phyloP scores from a whole-genome alignment of 306 rosid genomes.

The Acacia melanoxylon region DNA sequence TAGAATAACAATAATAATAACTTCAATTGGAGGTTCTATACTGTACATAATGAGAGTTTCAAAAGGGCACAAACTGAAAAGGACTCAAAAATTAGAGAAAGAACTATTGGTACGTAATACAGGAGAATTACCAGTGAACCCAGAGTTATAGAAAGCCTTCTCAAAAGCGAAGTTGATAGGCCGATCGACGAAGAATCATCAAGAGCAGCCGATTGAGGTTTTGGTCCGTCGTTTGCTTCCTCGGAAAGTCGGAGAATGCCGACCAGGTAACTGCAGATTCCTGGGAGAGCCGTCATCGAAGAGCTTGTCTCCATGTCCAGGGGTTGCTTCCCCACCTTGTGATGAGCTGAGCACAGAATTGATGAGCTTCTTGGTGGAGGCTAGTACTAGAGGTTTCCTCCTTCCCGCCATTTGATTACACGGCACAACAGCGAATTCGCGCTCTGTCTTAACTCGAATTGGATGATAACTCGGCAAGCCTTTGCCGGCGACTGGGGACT shows the following conservation, averaged over 20 bases:
- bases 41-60: not conserved
- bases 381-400: constrained; percentile 74
- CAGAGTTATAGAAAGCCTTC: constrained; percentile 61
- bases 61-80: not conserved
- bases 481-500: too few relatives aligned
- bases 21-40: not conserved
- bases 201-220: constrained; percentile 43
- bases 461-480: not conserved
- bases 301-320: constrained; percentile 20
- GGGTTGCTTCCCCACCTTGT: not conserved
- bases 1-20: too few relatives aligned
- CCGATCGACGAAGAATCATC: constrained; percentile 72
- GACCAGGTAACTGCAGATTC: constrained; percentile 45
- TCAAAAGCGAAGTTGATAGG: constrained; percentile 64
- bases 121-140: constrained; percentile 53
- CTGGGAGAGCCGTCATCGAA: constrained; percentile 12
- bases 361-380: constrained; percentile 61
- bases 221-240: not conserved
- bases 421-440: too few relatives aligned
- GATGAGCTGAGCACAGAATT: constrained; percentile 49
- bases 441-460: not conserved
- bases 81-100: not conserved
- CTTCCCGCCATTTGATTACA: constrained; percentile 65
- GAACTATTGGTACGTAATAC: not conserved
- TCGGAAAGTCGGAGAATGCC: constrained; percentile 65